Evolutionary conservation across 2,329 filamentous ascomycete species (phyloP).

Genomic region (Pseudofabraea citricarpa): DNA sequence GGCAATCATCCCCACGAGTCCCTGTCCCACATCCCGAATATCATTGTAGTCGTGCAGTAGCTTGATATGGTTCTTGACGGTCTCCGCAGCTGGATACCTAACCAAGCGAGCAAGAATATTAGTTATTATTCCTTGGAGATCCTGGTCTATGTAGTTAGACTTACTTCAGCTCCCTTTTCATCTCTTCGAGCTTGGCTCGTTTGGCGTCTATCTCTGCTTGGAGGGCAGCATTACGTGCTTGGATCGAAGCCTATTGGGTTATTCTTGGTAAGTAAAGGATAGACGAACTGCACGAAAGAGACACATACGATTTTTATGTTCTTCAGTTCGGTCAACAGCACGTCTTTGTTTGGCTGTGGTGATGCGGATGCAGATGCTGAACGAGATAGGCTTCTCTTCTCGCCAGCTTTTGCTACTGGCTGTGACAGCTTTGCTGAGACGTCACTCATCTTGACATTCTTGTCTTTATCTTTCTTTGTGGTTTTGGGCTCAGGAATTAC

Average conservation of each 20-base stretch:
- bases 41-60: conserved; percentile 67
- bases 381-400: too few relatives aligned
- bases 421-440: too few relatives aligned
- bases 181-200: conserved; percentile 31
- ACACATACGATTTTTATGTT: conserved; percentile 25
- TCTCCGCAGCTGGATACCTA: conserved; percentile 32
- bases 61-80: conserved; percentile 59
- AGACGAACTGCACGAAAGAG: background rate
- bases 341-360: conserved; percentile 15
- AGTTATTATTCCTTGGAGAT: background rate
- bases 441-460: too few relatives aligned
- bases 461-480: too few relatives aligned
- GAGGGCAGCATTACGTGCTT: conserved; percentile 41
- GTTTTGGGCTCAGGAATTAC: too few relatives aligned
- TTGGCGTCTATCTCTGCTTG: conserved; percentile 25
- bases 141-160: background rate
- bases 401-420: too few relatives aligned
- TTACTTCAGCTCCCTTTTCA: conserved; percentile 27
- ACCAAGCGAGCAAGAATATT: background rate
- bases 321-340: conserved; percentile 22
- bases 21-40: conserved; percentile 63
- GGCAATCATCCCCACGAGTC: conserved; percentile 62
- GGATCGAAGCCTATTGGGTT: conserved; percentile 22
- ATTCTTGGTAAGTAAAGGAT: conserved; percentile 25
- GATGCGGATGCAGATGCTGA: conserved; percentile 4